Evolutionary conservation across 2,329 filamentous ascomycete genomes (phyloP), one percentile per base, ranked within the genome.

Genomic region (Xylariaceae sp.): DNA sequence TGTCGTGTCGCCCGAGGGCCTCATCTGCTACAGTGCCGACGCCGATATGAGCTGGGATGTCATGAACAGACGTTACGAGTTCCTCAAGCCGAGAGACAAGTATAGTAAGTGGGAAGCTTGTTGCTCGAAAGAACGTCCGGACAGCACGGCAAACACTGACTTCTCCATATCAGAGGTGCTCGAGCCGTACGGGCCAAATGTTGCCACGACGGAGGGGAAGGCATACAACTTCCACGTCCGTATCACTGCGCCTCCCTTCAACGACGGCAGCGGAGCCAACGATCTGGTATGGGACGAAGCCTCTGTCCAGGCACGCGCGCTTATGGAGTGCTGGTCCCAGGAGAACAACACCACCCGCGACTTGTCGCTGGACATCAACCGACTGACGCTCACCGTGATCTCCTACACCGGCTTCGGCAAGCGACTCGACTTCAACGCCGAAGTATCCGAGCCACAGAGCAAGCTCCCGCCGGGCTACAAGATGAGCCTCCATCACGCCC

Each of bases 21-120:
- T 43, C 5, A 13, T 40, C 6, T 43, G 40, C 12, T 43, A 43
- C 15, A 23, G 38, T 15, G 40, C 36, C 5, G 40, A 43, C 16
- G 21, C n/a, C 3, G 9, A 23, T 16, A 36, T 21, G 11, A 36
- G 36, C n/a, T n/a, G 24, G 3, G 18, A 43, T 11, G 23, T 43
- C 9, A 12, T 28, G 19, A 40, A 27, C 11, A 27, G 15, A 4
- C 36, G 40, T 14, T 35, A 14, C 11, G 36, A 21, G 8, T 43
- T 43, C 8, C 7, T 40, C 15, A 43, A 43, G 12, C 40, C 36
- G 3, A 19, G 36, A 6, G 36, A 40, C 1, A 43, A 43, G 15
- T 39, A 39, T 31, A 39, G 36, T 43, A 30, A 1, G 18, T 19
- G n/a, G n/a, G n/a, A n/a, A n/a, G n/a, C n/a, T n/a, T n/a, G n/a